These are phyloP conservation scores for Pulveroboletus sp. DNA, from an alignment of 768 basidiomycete species.

Conservation along the genomic window DNA sequence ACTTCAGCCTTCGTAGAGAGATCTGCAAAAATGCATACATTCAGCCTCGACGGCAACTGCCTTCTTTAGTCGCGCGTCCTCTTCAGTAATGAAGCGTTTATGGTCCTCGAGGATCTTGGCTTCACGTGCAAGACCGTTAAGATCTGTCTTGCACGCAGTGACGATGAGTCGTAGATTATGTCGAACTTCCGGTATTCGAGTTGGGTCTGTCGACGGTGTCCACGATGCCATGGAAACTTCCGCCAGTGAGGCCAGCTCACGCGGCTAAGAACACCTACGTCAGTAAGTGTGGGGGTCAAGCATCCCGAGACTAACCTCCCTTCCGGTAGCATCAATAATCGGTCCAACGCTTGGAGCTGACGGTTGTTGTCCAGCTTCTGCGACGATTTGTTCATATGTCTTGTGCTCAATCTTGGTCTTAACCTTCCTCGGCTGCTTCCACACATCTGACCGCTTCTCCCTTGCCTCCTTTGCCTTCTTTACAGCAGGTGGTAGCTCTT, in stretches of 20 bases:
- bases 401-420: conserved; percentile 89
- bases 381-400: conserved; percentile 93
- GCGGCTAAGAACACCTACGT: conserved; percentile 46
- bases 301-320: conserved; percentile 56
- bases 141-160: conserved; percentile 75
- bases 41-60: conserved; percentile 74
- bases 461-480: conserved; percentile 49
- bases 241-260: conserved; percentile 81
- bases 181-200: conserved; percentile 91
- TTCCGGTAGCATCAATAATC: conserved; percentile 93
- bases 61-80: conserved; percentile 66
- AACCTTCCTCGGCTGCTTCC: conserved; percentile 82
- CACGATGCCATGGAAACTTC: conserved; percentile 72
- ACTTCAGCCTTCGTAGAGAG: conserved; percentile 6
- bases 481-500: conserved; percentile 30
- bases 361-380: conserved; percentile 70
- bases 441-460: conserved; percentile 66
- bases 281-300: background rate
- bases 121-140: conserved; percentile 87
- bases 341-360: conserved; percentile 61
- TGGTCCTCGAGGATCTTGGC: conserved; percentile 79
- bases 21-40: conserved; percentile 40
- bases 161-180: conserved; percentile 89
- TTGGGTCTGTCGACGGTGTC: conserved; percentile 84
- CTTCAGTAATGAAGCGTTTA: conserved; percentile 63